Evolutionary conservation across 208 protist genomes (phyloP).

Genomic region (Trypanosoma theileri): DNA sequence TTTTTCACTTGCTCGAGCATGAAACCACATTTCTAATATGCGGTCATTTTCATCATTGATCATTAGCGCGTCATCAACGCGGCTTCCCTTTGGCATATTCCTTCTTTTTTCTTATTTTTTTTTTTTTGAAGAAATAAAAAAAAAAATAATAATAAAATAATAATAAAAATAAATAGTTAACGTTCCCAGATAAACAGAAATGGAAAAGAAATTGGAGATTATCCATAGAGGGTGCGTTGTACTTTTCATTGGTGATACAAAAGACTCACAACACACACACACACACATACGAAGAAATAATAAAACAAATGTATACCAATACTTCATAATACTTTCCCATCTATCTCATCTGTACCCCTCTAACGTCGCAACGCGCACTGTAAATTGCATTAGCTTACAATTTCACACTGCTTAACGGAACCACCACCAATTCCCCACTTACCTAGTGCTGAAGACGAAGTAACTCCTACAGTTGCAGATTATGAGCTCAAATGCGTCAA

Average conservation of each 20-base stretch:
- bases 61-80: conserved; percentile 15
- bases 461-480: background rate
- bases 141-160: conserved; percentile 1
- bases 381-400: too few relatives aligned
- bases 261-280: too few relatives aligned
- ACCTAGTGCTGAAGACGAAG: too few relatives aligned
- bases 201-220: background rate
- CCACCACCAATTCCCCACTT: background rate
- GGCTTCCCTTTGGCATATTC: conserved; percentile 22
- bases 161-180: conserved; percentile 3
- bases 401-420: too few relatives aligned
- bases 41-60: conserved; percentile 30
- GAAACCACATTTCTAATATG: conserved; percentile 30
- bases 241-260: too few relatives aligned
- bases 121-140: background rate
- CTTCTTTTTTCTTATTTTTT: background rate
- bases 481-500: too few relatives aligned
- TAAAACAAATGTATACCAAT: too few relatives aligned
- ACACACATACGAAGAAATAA: background rate
- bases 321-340: too few relatives aligned
- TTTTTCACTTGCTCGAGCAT: conserved; percentile 9
- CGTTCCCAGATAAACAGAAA: background rate
- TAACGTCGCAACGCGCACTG: too few relatives aligned
- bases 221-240: too few relatives aligned
- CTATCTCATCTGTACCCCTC: too few relatives aligned